Evolutionary conservation across 2,329 filamentous ascomycete species (phyloP).

Genomic region (Colletotrichum eleusines): DNA sequence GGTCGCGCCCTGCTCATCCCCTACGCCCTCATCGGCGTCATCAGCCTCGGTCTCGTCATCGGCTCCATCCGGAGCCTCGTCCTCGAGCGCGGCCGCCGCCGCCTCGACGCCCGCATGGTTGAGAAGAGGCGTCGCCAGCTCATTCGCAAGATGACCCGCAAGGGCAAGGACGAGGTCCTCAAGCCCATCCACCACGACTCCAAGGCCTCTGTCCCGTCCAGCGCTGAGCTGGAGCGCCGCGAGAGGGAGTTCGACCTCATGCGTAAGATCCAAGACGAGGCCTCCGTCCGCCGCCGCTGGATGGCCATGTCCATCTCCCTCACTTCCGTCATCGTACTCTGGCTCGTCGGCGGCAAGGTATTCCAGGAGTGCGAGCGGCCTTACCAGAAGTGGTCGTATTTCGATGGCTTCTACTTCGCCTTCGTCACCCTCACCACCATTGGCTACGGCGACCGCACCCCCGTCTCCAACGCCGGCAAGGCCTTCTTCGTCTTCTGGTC

Average conservation of each 20-base stretch:
- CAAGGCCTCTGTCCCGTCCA: not conserved
- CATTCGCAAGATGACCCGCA: slow-evolving; percentile 59
- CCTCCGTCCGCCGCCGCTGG: slow-evolving; percentile 78
- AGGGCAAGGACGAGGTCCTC: slow-evolving; percentile 61
- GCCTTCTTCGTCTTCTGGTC: slow-evolving; percentile 97
- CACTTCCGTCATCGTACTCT: slow-evolving; percentile 77
- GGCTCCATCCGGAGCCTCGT: slow-evolving; percentile 79
- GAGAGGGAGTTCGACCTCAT: slow-evolving; percentile 82
- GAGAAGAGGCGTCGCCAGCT: slow-evolving; percentile 68
- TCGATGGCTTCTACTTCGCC: slow-evolving; percentile 85
- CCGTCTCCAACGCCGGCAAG: slow-evolving; percentile 81
- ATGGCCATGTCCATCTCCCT: slow-evolving; percentile 77
- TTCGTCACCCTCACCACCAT: slow-evolving; percentile 85
- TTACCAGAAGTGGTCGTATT: slow-evolving; percentile 78
- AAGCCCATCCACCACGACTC: slow-evolving; percentile 56
- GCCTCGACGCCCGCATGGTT: slow-evolving; percentile 68
- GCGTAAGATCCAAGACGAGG: slow-evolving; percentile 80
- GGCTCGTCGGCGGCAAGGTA: slow-evolving; percentile 83
- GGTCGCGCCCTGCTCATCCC: slow-evolving; percentile 82
- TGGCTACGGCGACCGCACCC: slow-evolving; percentile 85
- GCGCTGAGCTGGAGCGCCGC: slow-evolving; percentile 68
- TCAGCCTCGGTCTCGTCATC: slow-evolving; percentile 87
- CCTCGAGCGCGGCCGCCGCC: slow-evolving; percentile 67
- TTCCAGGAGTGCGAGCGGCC: slow-evolving; percentile 69
- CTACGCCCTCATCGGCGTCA: slow-evolving; percentile 84